phyloP scores from a whole-genome alignment of 2,329 filamentous ascomycete genomes.

The Waltergamsia citrina region DNA sequence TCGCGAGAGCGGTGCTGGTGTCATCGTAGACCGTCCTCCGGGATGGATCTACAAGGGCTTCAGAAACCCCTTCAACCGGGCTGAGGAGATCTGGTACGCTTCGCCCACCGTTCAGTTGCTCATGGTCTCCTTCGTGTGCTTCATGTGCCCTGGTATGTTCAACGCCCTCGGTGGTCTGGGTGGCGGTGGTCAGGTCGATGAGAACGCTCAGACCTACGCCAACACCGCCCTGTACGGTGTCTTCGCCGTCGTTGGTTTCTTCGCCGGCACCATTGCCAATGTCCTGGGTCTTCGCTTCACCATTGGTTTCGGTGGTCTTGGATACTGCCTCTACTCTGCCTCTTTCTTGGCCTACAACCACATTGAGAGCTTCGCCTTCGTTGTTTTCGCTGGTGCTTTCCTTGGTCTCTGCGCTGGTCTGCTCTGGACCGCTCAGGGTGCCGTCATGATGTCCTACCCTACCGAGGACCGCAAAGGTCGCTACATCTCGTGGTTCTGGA shows the following conservation, averaged over 20 bases:
- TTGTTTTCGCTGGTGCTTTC: constrained; percentile 66
- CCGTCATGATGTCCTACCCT: constrained; percentile 87
- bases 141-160: constrained; percentile 64
- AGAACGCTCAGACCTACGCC: constrained; percentile 49
- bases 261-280: constrained; percentile 72
- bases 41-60: constrained; percentile 20
- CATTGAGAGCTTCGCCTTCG: constrained; percentile 35
- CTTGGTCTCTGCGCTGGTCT: constrained; percentile 72
- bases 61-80: constrained; percentile 40
- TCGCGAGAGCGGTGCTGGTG: too few species aligned
- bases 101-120: constrained; percentile 64
- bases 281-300: constrained; percentile 60
- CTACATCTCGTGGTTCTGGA: constrained; percentile 89
- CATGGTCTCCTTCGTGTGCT: constrained; percentile 47
- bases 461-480: constrained; percentile 72
- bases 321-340: constrained; percentile 59
- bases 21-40: constrained; percentile 5
- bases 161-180: constrained; percentile 55
- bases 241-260: constrained; percentile 58
- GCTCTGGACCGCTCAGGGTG: constrained; percentile 74
- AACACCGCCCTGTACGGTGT: constrained; percentile 61
- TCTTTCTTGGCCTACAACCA: constrained; percentile 8
- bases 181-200: constrained; percentile 42
- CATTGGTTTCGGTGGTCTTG: constrained; percentile 62
- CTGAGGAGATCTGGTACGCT: constrained; percentile 62